These are phyloP conservation scores for Periglandula ipomoeae DNA, from an alignment of 2,329 filamentous ascomycete genomes.

Conservation along the genomic window DNA sequence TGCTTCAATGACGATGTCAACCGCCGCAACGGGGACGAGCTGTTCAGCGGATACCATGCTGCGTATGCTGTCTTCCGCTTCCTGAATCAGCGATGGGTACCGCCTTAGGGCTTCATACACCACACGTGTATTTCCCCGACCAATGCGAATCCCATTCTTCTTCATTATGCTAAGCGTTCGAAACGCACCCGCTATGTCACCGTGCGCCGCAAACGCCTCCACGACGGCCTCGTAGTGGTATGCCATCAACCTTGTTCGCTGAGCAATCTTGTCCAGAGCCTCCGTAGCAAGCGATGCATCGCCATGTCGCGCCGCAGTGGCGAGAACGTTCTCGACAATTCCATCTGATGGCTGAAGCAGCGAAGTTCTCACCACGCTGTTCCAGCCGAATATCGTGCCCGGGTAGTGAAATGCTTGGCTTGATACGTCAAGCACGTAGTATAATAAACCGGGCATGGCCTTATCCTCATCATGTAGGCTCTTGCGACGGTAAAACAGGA, in stretches of 20 bases:
- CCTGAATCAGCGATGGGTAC: slow-evolving; percentile 33
- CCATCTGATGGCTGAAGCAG: slow-evolving; percentile 43
- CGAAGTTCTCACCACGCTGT: slow-evolving; percentile 42
- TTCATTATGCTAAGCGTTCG: slow-evolving; percentile 66
- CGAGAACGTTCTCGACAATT: slow-evolving; percentile 59
- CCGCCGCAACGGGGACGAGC: slow-evolving; percentile 27
- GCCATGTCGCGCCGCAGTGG: slow-evolving; percentile 58
- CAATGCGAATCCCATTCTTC: slow-evolving; percentile 36
- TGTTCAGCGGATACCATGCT: slow-evolving; percentile 30
- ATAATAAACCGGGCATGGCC: slow-evolving; percentile 49
- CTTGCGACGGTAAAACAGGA: slow-evolving; percentile 52
- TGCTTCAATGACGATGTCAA: slow-evolving; percentile 26
- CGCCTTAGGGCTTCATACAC: slow-evolving; percentile 49
- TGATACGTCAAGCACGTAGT: slow-evolving; percentile 67
- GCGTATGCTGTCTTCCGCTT: slow-evolving; percentile 48
- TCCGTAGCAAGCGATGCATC: slow-evolving; percentile 62
- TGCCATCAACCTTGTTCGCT: slow-evolving; percentile 39
- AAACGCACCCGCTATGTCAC: slow-evolving; percentile 58
- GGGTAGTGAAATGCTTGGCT: slow-evolving; percentile 54
- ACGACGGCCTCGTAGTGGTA: slow-evolving; percentile 76
- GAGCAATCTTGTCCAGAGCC: slow-evolving; percentile 46
- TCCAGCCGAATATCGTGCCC: slow-evolving; percentile 65
- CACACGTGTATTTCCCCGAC: slow-evolving; percentile 53
- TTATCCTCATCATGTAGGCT: slow-evolving; percentile 24
- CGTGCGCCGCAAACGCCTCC: slow-evolving; percentile 53